Base-by-base conservation (phyloP, 176 grass and related monocot genomes). In the Avena insularis region DNA sequence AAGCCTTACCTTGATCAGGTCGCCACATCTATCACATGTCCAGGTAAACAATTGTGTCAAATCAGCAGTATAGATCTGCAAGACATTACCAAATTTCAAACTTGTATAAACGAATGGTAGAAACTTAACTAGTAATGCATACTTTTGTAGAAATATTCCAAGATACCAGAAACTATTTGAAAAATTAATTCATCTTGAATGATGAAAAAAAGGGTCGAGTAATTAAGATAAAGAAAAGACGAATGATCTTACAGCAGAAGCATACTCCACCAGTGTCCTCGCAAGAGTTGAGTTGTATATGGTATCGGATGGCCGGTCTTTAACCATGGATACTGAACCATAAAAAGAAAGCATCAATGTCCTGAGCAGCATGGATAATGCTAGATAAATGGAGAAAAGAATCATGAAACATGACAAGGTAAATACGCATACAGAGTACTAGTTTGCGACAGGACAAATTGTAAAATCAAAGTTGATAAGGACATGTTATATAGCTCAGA, bases 21-120 rank as follows among this genome's bases (percentile, higher is more conserved):
- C 92, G 79, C 90, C 77, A 3, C 97, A 99, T 83, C 97, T 91
- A 67, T 75, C 83, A 83, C 97, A 99, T 73, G 94, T 96, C 97
- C 97, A 99, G 47, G 85, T 94, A 92, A 90, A 96, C 75, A 99
- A 81, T 79, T 90, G 85, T 65, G 92, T 96, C 81, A 96, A 71
- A 94, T 99, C 97, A 48, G 92, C 89, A 65, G 93, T 99, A 40
- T 94, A 99, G 59, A 96, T 95, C 97, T 99, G 92, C 82, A 92
- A 78, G 51, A 66, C n/a, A 80, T 51, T 23, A 54, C 5, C 27
- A 82, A 33, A 38, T 2, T 53, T 23, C 31, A 35, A 64, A 35
- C 19, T 78, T 57, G 1, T 12, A 12, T 4, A 80, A 60, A 77
- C 1, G 11, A 35, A 68, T 16, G 35, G 46, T 14, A 70, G 8